Evolutionary conservation across 495 filamentous ascomycete species (phyloP).

Genomic region (Podospora anserina): DNA sequence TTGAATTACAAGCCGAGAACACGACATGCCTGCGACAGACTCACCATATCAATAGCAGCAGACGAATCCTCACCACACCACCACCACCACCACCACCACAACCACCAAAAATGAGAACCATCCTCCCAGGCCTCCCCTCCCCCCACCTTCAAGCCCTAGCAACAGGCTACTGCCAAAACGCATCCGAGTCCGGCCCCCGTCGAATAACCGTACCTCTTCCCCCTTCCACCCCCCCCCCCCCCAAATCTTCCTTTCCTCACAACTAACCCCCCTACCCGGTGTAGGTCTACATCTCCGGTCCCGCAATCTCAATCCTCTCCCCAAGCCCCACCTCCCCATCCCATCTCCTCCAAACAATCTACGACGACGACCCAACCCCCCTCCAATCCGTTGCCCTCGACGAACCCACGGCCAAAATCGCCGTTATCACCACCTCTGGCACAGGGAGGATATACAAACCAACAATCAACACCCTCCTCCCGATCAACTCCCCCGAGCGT

Average conservation of each 20-base stretch:
- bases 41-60: neutral
- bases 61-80: neutral
- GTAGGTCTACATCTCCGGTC: constrained; percentile 85
- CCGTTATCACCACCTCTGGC: constrained; percentile 57
- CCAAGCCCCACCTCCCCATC: constrained; percentile 48
- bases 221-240: constrained; percentile 22
- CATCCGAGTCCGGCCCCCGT: constrained; percentile 47
- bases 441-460: constrained; percentile 76
- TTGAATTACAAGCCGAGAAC: neutral
- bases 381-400: constrained; percentile 76
- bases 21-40: neutral
- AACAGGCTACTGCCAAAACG: constrained; percentile 66
- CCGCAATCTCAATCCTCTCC: constrained; percentile 77
- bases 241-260: neutral
- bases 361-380: constrained; percentile 68
- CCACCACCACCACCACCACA: neutral
- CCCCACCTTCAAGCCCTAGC: constrained; percentile 85
- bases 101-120: constrained; percentile 55
- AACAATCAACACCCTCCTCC: constrained; percentile 32
- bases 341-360: constrained; percentile 82
- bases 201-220: constrained; percentile 67
- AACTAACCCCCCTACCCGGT: neutral
- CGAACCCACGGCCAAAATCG: constrained; percentile 81
- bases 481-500: neutral
- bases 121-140: constrained; percentile 89